Evolutionary conservation across 2,329 filamentous ascomycete genomes (phyloP).

Genomic region (Blastomyces gilchristii): DNA sequence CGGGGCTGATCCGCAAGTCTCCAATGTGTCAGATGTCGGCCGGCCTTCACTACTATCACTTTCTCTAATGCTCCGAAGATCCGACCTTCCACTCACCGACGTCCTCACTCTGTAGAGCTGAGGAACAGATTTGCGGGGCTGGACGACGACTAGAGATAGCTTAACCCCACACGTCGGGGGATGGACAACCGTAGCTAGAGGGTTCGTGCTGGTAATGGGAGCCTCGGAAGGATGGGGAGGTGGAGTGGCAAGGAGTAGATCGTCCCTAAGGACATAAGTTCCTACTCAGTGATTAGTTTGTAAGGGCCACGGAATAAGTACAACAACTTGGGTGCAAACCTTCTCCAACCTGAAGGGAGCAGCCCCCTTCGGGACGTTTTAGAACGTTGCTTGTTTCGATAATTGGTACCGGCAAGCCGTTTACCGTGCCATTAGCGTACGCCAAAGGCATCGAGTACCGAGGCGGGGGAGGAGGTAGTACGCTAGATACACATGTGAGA

Average conservation of each 20-base stretch:
- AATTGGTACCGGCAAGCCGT: constrained; percentile 59
- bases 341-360: constrained; percentile 88
- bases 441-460: constrained; percentile 67
- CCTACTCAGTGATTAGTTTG: constrained; percentile 41
- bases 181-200: constrained; percentile 71
- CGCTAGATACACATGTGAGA: constrained; percentile 47
- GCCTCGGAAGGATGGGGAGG: constrained; percentile 92
- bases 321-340: constrained; percentile 42
- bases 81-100: constrained; percentile 33
- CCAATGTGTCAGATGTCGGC: constrained; percentile 30
- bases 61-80: constrained; percentile 46
- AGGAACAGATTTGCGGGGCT: constrained; percentile 44
- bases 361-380: constrained; percentile 69
- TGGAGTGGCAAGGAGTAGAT: constrained; percentile 83
- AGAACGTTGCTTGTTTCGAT: constrained; percentile 93
- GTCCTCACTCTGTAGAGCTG: constrained; percentile 45
- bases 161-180: constrained; percentile 80
- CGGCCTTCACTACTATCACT: constrained; percentile 51
- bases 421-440: constrained; percentile 61
- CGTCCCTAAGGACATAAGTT: constrained; percentile 82
- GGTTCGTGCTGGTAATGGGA: constrained; percentile 77
- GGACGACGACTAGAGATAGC: constrained; percentile 64
- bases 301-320: background rate
- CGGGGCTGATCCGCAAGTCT: constrained; percentile 40
- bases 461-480: constrained; percentile 72